phyloP scores from a whole-genome alignment of 805 yeast species.

The Metschnikowia vanudenii region DNA sequence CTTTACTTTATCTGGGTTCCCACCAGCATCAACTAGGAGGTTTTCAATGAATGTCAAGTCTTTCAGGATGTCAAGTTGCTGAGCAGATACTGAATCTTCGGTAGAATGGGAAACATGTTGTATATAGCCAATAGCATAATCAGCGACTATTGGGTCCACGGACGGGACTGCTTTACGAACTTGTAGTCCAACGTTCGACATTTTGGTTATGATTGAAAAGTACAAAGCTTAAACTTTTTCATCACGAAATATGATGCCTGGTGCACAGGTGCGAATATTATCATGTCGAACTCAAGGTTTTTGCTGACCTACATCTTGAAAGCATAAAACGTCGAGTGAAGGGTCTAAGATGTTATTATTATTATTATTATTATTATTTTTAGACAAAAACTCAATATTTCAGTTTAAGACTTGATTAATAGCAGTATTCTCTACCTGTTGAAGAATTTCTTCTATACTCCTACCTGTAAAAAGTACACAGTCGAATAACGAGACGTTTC shows the following conservation, averaged over 20 bases:
- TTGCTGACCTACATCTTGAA: not conserved
- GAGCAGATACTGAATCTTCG: slow-evolving; percentile 78
- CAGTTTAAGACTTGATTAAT: not conserved
- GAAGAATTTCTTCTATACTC: not conserved
- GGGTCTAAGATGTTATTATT: too few species aligned
- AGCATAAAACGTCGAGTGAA: not conserved
- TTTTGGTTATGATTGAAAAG: slow-evolving; percentile 11
- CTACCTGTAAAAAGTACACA: not conserved
- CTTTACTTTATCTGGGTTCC: slow-evolving; percentile 54
- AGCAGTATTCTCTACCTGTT: not conserved
- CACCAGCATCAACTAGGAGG: slow-evolving; percentile 81
- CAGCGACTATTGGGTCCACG: slow-evolving; percentile 81
- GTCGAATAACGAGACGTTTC: not conserved
- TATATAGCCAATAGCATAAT: slow-evolving; percentile 89
- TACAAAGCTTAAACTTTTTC: not conserved
- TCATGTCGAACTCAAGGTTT: not conserved
- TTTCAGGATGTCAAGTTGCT: slow-evolving; percentile 59
- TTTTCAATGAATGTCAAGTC: slow-evolving; percentile 70
- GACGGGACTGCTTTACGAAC: slow-evolving; percentile 85
- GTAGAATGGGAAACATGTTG: slow-evolving; percentile 76
- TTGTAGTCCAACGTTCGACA: slow-evolving; percentile 49
- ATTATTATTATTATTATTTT: too few species aligned
- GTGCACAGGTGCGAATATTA: slow-evolving; percentile 5
- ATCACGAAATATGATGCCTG: not conserved
- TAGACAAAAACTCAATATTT: not conserved